A percentile compares a stretch with the other conserved stretches of the same genome.
Evolutionary conservation across 2,329 filamentous ascomycete genomes (phyloP).

Genomic region (Dothidotthia symphoricarpi): DNA sequence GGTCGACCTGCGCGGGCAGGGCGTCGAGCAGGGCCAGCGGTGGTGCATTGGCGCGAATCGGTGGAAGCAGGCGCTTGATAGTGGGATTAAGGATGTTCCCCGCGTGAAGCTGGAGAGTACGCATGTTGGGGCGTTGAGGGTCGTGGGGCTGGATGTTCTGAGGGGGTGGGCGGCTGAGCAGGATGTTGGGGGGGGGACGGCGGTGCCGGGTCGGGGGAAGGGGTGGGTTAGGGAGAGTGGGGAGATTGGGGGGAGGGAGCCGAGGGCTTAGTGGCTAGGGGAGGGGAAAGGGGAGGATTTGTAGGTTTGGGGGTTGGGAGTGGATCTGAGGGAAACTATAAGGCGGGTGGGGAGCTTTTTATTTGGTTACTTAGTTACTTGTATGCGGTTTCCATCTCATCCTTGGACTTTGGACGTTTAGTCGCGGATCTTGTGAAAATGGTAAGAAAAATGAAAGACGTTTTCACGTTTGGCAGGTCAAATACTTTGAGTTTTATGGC

Average conservation of each 20-base stretch:
- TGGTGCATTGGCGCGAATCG: conserved; percentile 59
- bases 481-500: too few relatives aligned
- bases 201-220: conserved; percentile 8
- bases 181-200: conserved; percentile 19
- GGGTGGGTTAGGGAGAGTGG: conserved; percentile 15
- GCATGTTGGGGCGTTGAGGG: conserved; percentile 51
- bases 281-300: too few relatives aligned
- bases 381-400: too few relatives aligned
- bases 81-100: conserved; percentile 26
- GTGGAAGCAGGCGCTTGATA: conserved; percentile 51
- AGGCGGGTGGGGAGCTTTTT: too few relatives aligned
- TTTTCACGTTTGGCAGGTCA: too few relatives aligned
- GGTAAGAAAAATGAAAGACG: too few relatives aligned
- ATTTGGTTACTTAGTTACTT: too few relatives aligned
- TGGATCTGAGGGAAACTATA: too few relatives aligned
- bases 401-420: too few relatives aligned
- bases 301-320: not conserved
- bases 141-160: conserved; percentile 49
- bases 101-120: conserved; percentile 53
- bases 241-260: conserved; percentile 29
- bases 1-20: conserved; percentile 56
- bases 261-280: conserved; percentile 14
- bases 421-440: too few relatives aligned
- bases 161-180: conserved; percentile 48
- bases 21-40: conserved; percentile 56